Evolutionary conservation across 305 asterid species (phyloP), one percentile per base, ranked within the genome.

Genomic region (Fraxinus greggii): DNA sequence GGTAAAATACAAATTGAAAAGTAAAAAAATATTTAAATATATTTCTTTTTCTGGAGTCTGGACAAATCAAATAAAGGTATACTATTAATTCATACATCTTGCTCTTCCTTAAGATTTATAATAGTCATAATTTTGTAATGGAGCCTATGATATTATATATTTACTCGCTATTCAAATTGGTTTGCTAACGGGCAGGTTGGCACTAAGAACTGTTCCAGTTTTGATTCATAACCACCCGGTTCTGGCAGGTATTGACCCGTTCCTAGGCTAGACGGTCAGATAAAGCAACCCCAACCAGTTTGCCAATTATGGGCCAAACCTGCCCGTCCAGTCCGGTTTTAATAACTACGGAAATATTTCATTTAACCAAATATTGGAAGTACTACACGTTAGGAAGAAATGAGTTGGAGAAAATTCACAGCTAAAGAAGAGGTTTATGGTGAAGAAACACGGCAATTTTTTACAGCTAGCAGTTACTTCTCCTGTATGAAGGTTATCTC

Each of bases 361-460:
- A 19, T 56, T 17, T 7, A 59, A 59, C 15, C 26, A 54, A 5
- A n/a, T 54, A 54, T n/a, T 51, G 63, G 24, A 75, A 74, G 29
- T 33, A 75, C 83, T 63, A 54, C 75, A 7, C 21, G 65, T 59
- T 2, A 23, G 48, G 75, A 70, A 31, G 31, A 40, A 54, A 33
- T 6, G 72, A 72, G 59, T 42, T 61, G 40, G 40, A 59, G 32
- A 32, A 77, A 80, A 81, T 78, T 48, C 32, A 76, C 36, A 42
- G 72, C 33, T 63, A 63, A 29, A 59, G 26, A 24, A 59, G 19
- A 83, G 65, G 80, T 54, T 19, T 51, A 15, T 1, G 24, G 76
- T 42, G 40, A 75, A 75, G 75, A 21, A 69, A 54, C 3, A 54
- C 3, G 17, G 82, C 70, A 72, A 29, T 26, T 32, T 65, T 35